phyloP scores from a whole-genome alignment of 805 yeast species.

The Candida sakaeoensis region DNA sequence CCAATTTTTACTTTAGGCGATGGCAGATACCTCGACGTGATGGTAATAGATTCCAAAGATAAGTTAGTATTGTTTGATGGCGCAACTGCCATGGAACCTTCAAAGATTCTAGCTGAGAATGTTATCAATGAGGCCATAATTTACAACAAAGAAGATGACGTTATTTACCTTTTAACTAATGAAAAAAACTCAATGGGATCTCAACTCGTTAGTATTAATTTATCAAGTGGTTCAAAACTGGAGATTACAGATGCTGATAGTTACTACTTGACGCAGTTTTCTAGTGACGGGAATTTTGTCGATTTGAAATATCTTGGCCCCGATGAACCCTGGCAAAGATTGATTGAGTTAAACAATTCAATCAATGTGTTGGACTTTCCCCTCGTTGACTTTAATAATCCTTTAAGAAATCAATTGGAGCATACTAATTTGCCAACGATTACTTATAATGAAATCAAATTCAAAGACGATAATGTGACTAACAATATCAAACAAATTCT shows the following conservation, averaged over 20 bases:
- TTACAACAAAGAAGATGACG: slow-evolving; percentile 41
- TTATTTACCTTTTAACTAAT: slow-evolving; percentile 64
- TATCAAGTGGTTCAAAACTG: slow-evolving; percentile 7
- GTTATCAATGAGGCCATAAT: slow-evolving; percentile 57
- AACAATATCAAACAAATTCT: slow-evolving; percentile 58
- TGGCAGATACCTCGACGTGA: slow-evolving; percentile 63
- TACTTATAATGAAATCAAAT: slow-evolving; percentile 28
- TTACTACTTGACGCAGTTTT: slow-evolving; percentile 63
- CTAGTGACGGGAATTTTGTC: slow-evolving; percentile 68
- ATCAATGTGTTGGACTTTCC: slow-evolving; percentile 3
- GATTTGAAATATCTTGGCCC: slow-evolving; percentile 75
- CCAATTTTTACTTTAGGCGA: slow-evolving; percentile 15
- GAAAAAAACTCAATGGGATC: slow-evolving; percentile 75
- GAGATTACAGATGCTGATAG: slow-evolving; percentile 38
- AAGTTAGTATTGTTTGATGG: slow-evolving; percentile 82
- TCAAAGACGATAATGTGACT: slow-evolving; percentile 22
- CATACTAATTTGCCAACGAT: slow-evolving; percentile 50
- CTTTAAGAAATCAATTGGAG: slow-evolving; percentile 17
- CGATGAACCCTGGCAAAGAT: slow-evolving; percentile 68
- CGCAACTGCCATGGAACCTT: slow-evolving; percentile 36
- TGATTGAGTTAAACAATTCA: slow-evolving; percentile 41
- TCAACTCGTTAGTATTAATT: slow-evolving; percentile 65
- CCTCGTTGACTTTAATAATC: slow-evolving; percentile 17
- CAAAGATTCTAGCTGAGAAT: slow-evolving; percentile 57
- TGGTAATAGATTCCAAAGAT: slow-evolving; percentile 49